phyloP scores from a whole-genome alignment of 352 stramenopile species.

The Globisporangium irregulare region DNA sequence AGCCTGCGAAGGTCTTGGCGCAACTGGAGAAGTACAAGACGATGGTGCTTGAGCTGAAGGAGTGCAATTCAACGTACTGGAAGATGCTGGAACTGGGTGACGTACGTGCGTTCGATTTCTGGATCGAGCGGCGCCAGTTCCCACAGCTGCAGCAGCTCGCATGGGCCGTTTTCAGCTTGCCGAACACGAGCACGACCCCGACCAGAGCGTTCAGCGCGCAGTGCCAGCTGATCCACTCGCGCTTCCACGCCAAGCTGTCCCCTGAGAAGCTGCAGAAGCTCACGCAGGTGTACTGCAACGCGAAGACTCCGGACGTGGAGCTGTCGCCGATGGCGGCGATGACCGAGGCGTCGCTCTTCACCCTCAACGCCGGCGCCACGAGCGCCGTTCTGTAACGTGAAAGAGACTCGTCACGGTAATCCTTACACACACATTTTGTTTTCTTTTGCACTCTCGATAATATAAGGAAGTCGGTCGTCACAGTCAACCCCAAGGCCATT shows the following conservation, averaged over 20 bases:
- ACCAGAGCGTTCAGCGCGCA: constrained; percentile 35
- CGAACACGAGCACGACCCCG: constrained; percentile 37
- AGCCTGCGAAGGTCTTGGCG: constrained; percentile 34
- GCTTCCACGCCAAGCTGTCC: constrained; percentile 38
- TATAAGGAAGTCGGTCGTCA: background rate
- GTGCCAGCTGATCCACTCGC: constrained; percentile 32
- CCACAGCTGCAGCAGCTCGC: constrained; percentile 59
- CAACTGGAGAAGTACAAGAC: constrained; percentile 50
- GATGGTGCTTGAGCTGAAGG: constrained; percentile 50
- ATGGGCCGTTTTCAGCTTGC: constrained; percentile 49
- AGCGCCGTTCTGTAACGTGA: background rate
- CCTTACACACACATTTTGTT: background rate
- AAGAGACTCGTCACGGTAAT: background rate
- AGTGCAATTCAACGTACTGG: constrained; percentile 56
- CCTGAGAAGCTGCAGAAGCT: constrained; percentile 52
- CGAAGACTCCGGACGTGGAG: constrained; percentile 25
- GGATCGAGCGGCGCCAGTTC: constrained; percentile 54
- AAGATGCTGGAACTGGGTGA: constrained; percentile 42
- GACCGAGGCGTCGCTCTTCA: background rate
- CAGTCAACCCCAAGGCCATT: background rate
- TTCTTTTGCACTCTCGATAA: background rate
- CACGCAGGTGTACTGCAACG: constrained; percentile 62
- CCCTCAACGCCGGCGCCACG: background rate
- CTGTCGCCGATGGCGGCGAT: constrained; percentile 2
- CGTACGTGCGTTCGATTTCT: constrained; percentile 54